These are phyloP conservation scores for Irineochytrium annulatum DNA, from an alignment of 192 early-diverging fungal species.

Conservation along the genomic window DNA sequence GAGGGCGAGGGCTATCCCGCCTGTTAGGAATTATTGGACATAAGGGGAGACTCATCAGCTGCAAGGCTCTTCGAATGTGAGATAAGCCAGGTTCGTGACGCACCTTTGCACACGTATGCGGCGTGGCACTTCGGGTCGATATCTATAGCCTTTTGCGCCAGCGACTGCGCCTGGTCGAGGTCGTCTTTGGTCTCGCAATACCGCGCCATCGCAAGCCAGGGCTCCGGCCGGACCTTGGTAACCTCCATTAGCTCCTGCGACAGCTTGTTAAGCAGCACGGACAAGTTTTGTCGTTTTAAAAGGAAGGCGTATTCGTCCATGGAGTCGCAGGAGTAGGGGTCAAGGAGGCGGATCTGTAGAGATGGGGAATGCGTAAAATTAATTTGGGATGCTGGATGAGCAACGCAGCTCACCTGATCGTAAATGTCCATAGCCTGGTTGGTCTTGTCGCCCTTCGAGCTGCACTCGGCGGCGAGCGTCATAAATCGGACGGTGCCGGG, in stretches of 20 bases:
- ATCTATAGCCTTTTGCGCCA: conserved; percentile 7
- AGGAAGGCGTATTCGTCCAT: conserved; percentile 17
- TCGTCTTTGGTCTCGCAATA: conserved; percentile 15
- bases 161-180: conserved; percentile 3
- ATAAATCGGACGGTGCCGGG: too few species aligned
- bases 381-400: too few species aligned
- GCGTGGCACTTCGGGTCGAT: conserved; percentile 1
- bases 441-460: too few species aligned
- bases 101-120: conserved; percentile 8
- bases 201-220: conserved; percentile 13
- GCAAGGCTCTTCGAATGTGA: neutral
- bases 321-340: conserved; percentile 5
- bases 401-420: too few species aligned
- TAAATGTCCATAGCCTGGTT: too few species aligned
- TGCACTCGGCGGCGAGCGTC: too few species aligned
- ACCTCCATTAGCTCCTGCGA: conserved; percentile 1
- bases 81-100: neutral
- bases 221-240: conserved; percentile 1
- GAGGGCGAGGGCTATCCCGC: neutral
- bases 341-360: conserved; percentile 12
- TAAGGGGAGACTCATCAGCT: neutral
- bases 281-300: neutral
- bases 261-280: neutral
- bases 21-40: neutral
- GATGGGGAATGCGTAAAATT: too few species aligned